Base-by-base conservation (phyloP, 768 basidiomycete species). In the Boletus insuetus region DNA sequence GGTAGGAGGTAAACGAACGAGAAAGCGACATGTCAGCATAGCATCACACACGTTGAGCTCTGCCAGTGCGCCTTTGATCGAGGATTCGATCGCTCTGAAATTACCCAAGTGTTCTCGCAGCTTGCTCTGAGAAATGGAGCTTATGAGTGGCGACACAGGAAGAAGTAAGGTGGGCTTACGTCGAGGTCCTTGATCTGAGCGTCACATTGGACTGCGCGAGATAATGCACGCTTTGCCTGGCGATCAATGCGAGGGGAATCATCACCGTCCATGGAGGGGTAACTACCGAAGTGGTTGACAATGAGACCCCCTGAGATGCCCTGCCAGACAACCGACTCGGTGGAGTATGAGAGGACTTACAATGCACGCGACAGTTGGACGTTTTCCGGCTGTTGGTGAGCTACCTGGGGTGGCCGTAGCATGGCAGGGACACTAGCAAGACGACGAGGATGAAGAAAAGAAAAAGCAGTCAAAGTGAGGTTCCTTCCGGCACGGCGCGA, bases 71-170 rank as follows among this genome's bases (percentile, higher is more conserved):
- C 87, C 87, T 58, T 83, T 82, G 34, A 91, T 76, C 24, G 83
- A 78, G 56, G 80, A 79, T 59, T 91, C 86, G 57, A 91, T 84
- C 17, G 85, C 84, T 51, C 86, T 76, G 51, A 89, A 89, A 64
- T 90, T 90, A 62, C 84, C 84, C 51, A 91, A 73, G 64, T 84
- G 81, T 61, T 88, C 84, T 39, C 84, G 79, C 22, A 91, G 78
- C 65, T 80, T 82, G 49, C 77, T 77, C 88, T 90, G 38, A 20
- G 29, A 35, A 54, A 31, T 20, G 32, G 49, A 19, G 31, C 29
- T 38, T 46, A 10, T 29, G 54, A 32, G 20, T 53, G 40, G 37
- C 34, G 8, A 29, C 13, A 14, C 3, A 10, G 8, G 34, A 11
- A 11, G 6, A 3, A 13, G 6, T 12, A 26, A 0, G 8, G 22